Base-by-base conservation (phyloP, 768 basidiomycete species). In the Termitomyces sp. region DNA sequence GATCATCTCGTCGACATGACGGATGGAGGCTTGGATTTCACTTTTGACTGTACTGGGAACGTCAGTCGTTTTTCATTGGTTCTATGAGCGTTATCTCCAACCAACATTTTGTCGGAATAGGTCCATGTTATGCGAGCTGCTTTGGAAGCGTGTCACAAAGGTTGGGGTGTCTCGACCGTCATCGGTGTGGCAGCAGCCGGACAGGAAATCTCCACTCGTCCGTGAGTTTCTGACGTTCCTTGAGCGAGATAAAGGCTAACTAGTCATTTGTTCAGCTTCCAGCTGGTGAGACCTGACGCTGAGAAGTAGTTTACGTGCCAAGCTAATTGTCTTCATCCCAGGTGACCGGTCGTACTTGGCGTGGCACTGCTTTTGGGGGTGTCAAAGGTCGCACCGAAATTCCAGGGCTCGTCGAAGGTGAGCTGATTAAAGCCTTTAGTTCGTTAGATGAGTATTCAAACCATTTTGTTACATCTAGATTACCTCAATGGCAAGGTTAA, bases 81-180 rank as follows among this genome's bases (percentile, higher is more conserved):
- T 20, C 44, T 35, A 18, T 48, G 11, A 32, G 15, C 23, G 16
- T 11, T 43, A 32, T 20, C 22, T 18, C 53, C 9, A 51, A 22
- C 5, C 3, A 9, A 20, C 29, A 3, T 29, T 33, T 53, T 29
- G 29, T 22, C 23, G 16, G 11, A 36, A 6, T 54, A 89, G 88
- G 89, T 94, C 10, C 76, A 93, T 27, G 94, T 96, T 59, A 98
- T 97, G 95, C 85, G 95, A 57, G 77, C 87, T 46, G 97, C 97
- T 23, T 83, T 99, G 44, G 97, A 99, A 74, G 91, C 94, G n/a
- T 98, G 94, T 71, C 97, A 99, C 73, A 98, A 98, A 69, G 97
- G 97, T 13, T 99, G 97, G 97, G 97, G 97, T 62, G 88, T 98
- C 40, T 92, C 87, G 54, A 98, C 92, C 53, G 68, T 99, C 60